Evolutionary conservation across 345 rosid species (phyloP).

Genomic region (Carallia pectinifolia): DNA sequence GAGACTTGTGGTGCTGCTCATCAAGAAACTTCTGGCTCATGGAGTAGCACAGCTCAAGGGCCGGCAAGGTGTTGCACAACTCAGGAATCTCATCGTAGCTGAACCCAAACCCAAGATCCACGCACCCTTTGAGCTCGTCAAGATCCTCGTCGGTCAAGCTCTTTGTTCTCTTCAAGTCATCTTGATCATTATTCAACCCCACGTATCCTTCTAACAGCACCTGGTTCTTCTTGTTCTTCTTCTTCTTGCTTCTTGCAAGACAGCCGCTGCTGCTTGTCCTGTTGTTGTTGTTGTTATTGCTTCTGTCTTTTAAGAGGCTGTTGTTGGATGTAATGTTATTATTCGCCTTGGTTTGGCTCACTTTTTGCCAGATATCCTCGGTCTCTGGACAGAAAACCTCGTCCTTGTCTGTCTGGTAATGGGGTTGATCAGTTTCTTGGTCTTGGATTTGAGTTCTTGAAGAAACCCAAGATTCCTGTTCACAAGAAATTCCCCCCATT

Average conservation of each 20-base stretch:
- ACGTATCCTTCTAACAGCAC: constrained; percentile 87
- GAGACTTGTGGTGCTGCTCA: constrained; percentile 55
- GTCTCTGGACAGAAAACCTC: constrained; percentile 11
- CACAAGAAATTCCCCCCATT: background rate
- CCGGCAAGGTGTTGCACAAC: constrained; percentile 92
- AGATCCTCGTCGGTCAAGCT: constrained; percentile 94
- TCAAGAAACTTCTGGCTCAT: constrained; percentile 89
- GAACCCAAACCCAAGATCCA: constrained; percentile 95
- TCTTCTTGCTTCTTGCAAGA: constrained; percentile 30
- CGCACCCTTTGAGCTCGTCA: constrained; percentile 87
- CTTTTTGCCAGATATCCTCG: constrained; percentile 18
- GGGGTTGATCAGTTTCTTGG: background rate
- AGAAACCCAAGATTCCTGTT: background rate
- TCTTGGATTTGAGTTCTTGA: background rate
- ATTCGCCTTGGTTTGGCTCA: constrained; percentile 8
- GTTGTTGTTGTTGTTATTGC: background rate
- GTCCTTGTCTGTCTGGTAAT: background rate
- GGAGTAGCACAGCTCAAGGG: constrained; percentile 92
- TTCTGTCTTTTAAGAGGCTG: background rate
- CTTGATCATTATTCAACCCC: constrained; percentile 39
- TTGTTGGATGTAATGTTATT: background rate
- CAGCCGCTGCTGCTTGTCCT: background rate
- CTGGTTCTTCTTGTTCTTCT: constrained; percentile 49
- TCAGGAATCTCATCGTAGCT: constrained; percentile 94
- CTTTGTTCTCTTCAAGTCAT: constrained; percentile 74